Evolutionary conservation across 345 rosid species (phyloP), one percentile per base, ranked within the genome.

Genomic region (Lepidium didymum): DNA sequence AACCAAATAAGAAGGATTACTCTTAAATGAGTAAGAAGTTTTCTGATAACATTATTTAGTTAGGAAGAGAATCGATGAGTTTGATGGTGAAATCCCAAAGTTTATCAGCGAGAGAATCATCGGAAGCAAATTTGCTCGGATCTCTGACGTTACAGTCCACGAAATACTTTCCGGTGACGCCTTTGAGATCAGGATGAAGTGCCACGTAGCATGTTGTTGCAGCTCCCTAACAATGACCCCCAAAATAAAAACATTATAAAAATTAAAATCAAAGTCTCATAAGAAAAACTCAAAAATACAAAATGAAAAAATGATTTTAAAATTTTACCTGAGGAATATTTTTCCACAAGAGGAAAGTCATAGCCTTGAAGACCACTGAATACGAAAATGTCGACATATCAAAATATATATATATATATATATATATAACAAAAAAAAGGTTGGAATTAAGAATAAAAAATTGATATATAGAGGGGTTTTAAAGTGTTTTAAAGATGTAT

Each of bases 151-250:
- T 91, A 79, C 95, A 93, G 55, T 93, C 96, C 3, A 38, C 72
- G 61, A 76, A 91, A 75, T 93, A 93, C 36, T 88, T 88, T 11
- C 97, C 95, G 1, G 76, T 83, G 12, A 81, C 91, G 0, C 86
- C 91, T 79, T 78, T 79, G 64, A 93, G 16, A 4, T 37, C 71
- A 13, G 92, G 97, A 75, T 91, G 95, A 7, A 91, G 87, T 3
- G 97, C 97, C 0, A 77, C 91, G 64, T 88, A 88, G 81, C 97
- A 93, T 23, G 92, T 83, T 21, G 99, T 91, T 23, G 95, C 95
- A 37, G 99, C 99, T 53, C 99, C 98, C 95, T 93, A 19, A n/a
- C 13, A 47, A 66, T 25, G 82, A 84, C 60, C 89, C 90, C 81
- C 27, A 6, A 4, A 66, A 40, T 5, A 37, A 16, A 12, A 35